These are phyloP conservation scores for Colletotrichum cereale DNA, from an alignment of 2,329 filamentous ascomycete genomes.

Conservation along the genomic window DNA sequence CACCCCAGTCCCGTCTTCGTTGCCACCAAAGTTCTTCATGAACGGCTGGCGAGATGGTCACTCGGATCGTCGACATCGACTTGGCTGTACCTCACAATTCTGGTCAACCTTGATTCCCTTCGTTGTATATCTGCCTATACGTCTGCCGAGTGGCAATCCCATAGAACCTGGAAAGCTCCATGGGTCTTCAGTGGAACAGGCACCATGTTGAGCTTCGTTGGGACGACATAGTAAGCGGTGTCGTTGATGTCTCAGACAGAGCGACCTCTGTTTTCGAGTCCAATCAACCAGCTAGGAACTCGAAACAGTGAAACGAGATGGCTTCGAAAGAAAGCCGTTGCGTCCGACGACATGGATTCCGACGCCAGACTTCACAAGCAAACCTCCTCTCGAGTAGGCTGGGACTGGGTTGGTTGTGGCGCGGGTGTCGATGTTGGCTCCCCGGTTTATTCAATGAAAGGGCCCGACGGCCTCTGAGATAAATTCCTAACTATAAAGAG, in stretches of 20 bases:
- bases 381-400: neutral
- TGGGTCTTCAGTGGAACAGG: no score
- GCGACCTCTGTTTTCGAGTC: neutral
- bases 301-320: neutral
- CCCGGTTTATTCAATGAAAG: constrained; percentile 8
- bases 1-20: neutral
- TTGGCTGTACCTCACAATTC: neutral
- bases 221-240: neutral
- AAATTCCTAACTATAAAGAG: constrained; percentile 3
- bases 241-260: neutral
- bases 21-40: neutral
- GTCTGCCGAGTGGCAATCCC: neutral
- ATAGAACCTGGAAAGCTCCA: neutral
- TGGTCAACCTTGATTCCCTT: neutral
- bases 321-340: neutral
- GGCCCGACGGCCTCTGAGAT: constrained; percentile 15
- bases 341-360: no score
- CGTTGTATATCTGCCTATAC: neutral
- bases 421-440: neutral
- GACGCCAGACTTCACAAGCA: neutral
- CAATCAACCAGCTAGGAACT: neutral
- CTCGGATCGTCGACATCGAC: neutral
- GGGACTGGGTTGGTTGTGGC: neutral
- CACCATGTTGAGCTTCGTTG: neutral
- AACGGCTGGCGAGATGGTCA: neutral